Base-by-base conservation (phyloP, 176 grass and related monocot species). In the Carex pumila region DNA sequence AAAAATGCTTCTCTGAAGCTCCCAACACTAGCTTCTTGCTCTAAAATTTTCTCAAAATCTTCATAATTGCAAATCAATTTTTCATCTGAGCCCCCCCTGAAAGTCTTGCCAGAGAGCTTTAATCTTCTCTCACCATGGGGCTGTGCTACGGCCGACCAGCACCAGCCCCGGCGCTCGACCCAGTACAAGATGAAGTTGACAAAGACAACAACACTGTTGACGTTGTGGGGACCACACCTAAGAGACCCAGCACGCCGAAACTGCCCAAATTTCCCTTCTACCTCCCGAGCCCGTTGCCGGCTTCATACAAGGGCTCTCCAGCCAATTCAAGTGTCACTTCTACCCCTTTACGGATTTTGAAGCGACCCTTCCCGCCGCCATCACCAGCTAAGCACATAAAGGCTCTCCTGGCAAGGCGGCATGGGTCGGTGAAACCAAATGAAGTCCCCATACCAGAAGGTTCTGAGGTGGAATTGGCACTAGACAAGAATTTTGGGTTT, bases 381-480 rank as follows among this genome's bases (percentile, higher is more conserved):
- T 99, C 97, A 6, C 97, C 97, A 9, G 97, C 97, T 29, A 99
- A 99, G 88, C 97, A 99, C 90, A 99, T 96, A 76, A 94, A 86
- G 88, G 97, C 97, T 45, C 87, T 99, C 19, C 87, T 99, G 39
- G 97, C 97, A 31, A 91, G 93, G 79, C 88, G 97, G 67, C 92
- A 94, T 36, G 97, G 97, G 52, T 96, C 97, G 0, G 93, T 99
- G 8, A 99, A 96, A 84, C 93, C 97, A 54, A 99, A 99, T 76
- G 97, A 92, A 90, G 90, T 85, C 65, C 83, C 97, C 75, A 99
- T 99, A 83, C 97, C 97, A 2, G 97, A 99, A 85, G 97, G 93
- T 45, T 85, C 92, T 70, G 93, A 96, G 79, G 85, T 89, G 49
- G 93, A 96, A 81, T 65, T 94, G 41, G 91, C 91, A 47, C 88